Base-by-base conservation (phyloP, 2,329 filamentous ascomycete species). In the Fusarium sp. region DNA sequence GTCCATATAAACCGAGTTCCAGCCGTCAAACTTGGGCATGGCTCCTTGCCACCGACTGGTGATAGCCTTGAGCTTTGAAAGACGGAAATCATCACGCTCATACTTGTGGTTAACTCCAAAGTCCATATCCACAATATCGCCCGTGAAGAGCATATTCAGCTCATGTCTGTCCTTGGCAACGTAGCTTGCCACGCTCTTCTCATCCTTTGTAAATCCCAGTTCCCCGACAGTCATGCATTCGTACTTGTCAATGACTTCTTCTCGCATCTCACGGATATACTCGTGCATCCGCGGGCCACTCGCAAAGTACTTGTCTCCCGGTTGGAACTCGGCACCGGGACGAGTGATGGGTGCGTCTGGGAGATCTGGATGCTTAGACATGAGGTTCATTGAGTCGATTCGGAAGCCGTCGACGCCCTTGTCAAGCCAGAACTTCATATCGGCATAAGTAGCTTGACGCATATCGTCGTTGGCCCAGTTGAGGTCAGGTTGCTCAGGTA, bases 381-480 rank as follows among this genome's bases (percentile, higher is more conserved):
- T 83, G 72, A 67, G 54, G 8, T 90, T 90, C 73, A 91, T 88
- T 3, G 87, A 86, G 69, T 91, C 88, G 74, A 90, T 85, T 10
- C 88, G 82, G 75, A 90, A 91, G 3, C 88, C 88, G 46, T 88
- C 84, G 0, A 88, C 86, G 6, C 90, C 90, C 25, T 84, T 84
- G 47, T 90, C 79, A 1, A 93, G 81, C 91, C 91, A 94, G 73
- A 92, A 93, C 15, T 83, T 82, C 83, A 92, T 89, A 7, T 88
- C 83, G 24, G 82, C 80, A 71, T 91, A 89, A 5, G 91, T 86
- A 1, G 89, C 90, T 31, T 83, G 76, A 9, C 90, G 82, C 3
- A 89, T 85, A 2, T 84, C 85, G 0, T 82, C 80, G 49, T 88
- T 89, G 65, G 91, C 89, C 90, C 90, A 93, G 75, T 93, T 93